Evolutionary conservation across 2,329 filamentous ascomycete genomes (phyloP).

Genomic region (Colletotrichum karsti): DNA sequence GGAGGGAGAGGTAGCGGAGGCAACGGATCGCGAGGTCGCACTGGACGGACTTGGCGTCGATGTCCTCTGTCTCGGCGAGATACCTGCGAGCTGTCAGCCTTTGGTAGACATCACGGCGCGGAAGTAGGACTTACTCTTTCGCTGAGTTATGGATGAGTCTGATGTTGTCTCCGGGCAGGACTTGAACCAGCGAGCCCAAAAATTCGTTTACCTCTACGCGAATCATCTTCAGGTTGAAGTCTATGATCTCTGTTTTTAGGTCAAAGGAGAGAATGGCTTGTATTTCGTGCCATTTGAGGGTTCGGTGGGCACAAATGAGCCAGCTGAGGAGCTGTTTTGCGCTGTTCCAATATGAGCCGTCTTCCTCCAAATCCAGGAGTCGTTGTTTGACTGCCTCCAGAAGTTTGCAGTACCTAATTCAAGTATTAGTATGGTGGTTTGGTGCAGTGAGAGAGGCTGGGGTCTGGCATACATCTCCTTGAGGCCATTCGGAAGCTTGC

Average conservation of each 20-base stretch:
- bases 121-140: constrained; percentile 39
- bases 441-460: no score
- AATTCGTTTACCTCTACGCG: constrained; percentile 35
- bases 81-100: constrained; percentile 29
- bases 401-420: constrained; percentile 39
- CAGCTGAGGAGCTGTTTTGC: constrained; percentile 45
- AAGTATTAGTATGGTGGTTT: no score
- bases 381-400: constrained; percentile 27
- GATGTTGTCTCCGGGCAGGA: constrained; percentile 39
- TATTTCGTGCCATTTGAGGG: constrained; percentile 51
- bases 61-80: constrained; percentile 33
- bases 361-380: neutral
- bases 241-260: constrained; percentile 14
- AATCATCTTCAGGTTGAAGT: constrained; percentile 33
- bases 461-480: neutral
- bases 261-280: constrained; percentile 43
- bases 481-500: constrained; percentile 19
- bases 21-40: constrained; percentile 42
- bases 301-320: constrained; percentile 48
- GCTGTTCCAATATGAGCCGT: constrained; percentile 33
- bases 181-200: constrained; percentile 47
- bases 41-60: constrained; percentile 36
- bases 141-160: constrained; percentile 48
- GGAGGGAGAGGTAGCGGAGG: constrained; percentile 42
- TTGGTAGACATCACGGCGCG: no score